Percentiles rank a stretch among this genome's conserved stretches.
Conservation (phyloP, 352 stramenopile genomes). For the Phytopythium mirpurense region DNA sequence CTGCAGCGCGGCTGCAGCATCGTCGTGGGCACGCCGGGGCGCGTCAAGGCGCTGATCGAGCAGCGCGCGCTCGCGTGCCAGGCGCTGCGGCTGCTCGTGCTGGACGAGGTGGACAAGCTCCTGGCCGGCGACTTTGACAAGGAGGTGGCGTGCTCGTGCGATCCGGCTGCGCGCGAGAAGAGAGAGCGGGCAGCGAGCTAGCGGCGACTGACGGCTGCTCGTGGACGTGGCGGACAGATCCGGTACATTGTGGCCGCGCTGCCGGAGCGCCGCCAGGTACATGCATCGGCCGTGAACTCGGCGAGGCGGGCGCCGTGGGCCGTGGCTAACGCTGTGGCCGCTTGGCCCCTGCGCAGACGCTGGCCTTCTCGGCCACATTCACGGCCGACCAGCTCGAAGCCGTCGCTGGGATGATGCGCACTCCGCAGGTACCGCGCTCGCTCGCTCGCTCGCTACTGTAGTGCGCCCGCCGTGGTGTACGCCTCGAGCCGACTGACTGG, state of each 20-base stretch:
- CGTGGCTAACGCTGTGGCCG: background rate
- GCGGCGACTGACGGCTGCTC: too few relatives aligned
- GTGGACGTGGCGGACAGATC: too few relatives aligned
- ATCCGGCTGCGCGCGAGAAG: too few relatives aligned
- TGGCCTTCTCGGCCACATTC: conserved; percentile 78
- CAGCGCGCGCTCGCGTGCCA: conserved; percentile 40
- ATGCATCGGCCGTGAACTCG: background rate
- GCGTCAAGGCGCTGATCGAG: conserved; percentile 64
- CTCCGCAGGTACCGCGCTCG: conserved; percentile 60
- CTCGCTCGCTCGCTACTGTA: too few relatives aligned
- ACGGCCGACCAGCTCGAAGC: conserved; percentile 56
- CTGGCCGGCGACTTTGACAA: conserved; percentile 54
- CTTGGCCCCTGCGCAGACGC: conserved; percentile 26
- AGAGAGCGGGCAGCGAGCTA: too few relatives aligned
- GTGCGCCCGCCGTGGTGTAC: background rate
- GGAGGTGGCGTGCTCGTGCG: conserved; percentile 30
- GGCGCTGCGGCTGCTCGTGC: conserved; percentile 50
- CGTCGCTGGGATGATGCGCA: conserved; percentile 48
- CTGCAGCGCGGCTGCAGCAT: conserved; percentile 50
- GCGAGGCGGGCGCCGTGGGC: too few relatives aligned
- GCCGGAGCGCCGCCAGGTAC: conserved; percentile 55
- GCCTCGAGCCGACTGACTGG: background rate
- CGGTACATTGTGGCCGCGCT: conserved; percentile 47
- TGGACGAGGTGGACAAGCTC: conserved; percentile 86
- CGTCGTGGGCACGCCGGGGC: conserved; percentile 66